Evolutionary conservation across 768 basidiomycete genomes (phyloP).

Genomic region (Boletus sp.): DNA sequence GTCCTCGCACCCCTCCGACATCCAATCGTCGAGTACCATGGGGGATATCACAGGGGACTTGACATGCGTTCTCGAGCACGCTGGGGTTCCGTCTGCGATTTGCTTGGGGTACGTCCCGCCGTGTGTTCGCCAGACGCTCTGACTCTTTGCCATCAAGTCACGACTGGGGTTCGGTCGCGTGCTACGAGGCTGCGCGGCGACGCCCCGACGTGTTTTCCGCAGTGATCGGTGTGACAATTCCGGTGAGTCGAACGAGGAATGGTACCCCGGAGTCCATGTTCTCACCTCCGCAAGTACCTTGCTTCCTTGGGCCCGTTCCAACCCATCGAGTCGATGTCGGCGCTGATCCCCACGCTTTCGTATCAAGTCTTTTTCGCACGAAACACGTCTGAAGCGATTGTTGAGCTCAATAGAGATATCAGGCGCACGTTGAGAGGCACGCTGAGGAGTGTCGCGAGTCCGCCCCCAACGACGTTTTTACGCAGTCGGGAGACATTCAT

Average conservation of each 20-base stretch:
- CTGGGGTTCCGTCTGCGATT: constrained; percentile 44
- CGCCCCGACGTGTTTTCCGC: constrained; percentile 62
- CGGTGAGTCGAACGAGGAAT: constrained; percentile 40
- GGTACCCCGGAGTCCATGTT: not conserved
- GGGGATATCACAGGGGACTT: constrained; percentile 62
- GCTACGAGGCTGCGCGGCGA: constrained; percentile 66
- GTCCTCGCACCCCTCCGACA: constrained; percentile 63
- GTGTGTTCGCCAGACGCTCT: not conserved
- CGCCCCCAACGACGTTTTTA: constrained; percentile 56
- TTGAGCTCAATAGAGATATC: constrained; percentile 55
- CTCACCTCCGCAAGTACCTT: constrained; percentile 47
- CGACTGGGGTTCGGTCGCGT: constrained; percentile 70
- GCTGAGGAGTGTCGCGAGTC: constrained; percentile 48
- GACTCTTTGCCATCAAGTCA: constrained; percentile 42
- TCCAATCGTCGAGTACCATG: constrained; percentile 54
- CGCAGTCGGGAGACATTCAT: constrained; percentile 48
- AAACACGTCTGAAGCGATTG: constrained; percentile 43
- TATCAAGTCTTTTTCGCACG: constrained; percentile 65
- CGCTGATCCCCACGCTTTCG: constrained; percentile 47
- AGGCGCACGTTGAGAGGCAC: constrained; percentile 56
- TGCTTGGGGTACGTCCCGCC: constrained; percentile 55
- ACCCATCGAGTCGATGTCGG: constrained; percentile 40
- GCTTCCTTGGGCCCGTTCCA: constrained; percentile 47
- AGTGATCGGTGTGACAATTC: constrained; percentile 56
- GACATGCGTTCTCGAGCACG: constrained; percentile 56